These are phyloP conservation scores for Calvatia gigantea DNA, from an alignment of 768 basidiomycete genomes.

Conservation along the genomic window DNA sequence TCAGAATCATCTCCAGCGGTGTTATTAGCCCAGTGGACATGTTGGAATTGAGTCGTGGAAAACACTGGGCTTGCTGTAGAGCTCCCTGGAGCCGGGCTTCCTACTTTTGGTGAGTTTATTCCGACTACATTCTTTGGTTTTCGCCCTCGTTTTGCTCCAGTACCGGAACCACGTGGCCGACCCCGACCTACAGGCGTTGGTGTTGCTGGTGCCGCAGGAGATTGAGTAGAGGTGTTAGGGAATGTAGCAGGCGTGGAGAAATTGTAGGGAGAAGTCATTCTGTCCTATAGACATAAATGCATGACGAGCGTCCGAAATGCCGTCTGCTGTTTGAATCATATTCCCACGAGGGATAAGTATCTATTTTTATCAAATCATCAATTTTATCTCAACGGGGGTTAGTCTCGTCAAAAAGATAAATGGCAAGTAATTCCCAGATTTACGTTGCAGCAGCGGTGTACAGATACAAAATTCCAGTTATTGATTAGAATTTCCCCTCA, in stretches of 20 bases:
- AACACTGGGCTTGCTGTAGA: constrained; percentile 12
- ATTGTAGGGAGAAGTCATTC: constrained; percentile 8
- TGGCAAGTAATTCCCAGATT: no score
- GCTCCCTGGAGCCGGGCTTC: constrained; percentile 15
- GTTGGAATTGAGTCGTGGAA: constrained; percentile 14
- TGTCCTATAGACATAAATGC: background rate
- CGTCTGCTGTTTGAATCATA: background rate
- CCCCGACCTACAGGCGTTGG: constrained; percentile 28
- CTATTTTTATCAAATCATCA: no score
- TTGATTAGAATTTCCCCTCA: no score
- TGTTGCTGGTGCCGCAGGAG: constrained; percentile 15
- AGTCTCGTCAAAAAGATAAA: no score
- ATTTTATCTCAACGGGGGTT: no score
- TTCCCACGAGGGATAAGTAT: constrained; percentile 1
- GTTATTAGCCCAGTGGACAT: constrained; percentile 6
- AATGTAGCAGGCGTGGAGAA: constrained; percentile 9
- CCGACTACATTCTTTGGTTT: constrained; percentile 41
- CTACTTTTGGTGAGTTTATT: constrained; percentile 26
- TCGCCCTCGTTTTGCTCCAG: constrained; percentile 42
- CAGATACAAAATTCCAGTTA: background rate
- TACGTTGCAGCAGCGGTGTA: no score
- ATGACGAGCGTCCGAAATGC: background rate
- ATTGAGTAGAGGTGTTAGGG: background rate
- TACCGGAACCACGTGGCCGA: constrained; percentile 27
- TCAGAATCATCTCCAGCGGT: constrained; percentile 1